Evolutionary conservation across 805 yeast genomes (phyloP).

Genomic region (Candida manassasensis): DNA sequence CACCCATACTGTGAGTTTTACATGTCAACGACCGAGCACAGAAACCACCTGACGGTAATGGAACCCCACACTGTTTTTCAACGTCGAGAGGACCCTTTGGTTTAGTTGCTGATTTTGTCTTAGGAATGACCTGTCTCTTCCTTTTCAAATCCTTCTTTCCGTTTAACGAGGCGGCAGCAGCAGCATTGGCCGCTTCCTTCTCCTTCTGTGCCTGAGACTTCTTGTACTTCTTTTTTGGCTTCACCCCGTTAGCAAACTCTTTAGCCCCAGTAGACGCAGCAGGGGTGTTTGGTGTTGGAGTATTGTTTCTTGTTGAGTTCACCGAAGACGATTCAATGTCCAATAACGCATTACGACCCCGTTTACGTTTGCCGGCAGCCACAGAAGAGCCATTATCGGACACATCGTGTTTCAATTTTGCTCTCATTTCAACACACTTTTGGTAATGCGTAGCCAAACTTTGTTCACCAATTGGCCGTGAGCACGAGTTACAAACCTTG

Average conservation of each 20-base stretch:
- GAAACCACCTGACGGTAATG: slow-evolving; percentile 86
- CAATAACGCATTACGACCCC: slow-evolving; percentile 23
- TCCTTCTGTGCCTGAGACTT: slow-evolving; percentile 41
- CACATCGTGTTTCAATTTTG: slow-evolving; percentile 21
- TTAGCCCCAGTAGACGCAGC: slow-evolving; percentile 6
- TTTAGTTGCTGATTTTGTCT: slow-evolving; percentile 44
- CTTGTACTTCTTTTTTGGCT: slow-evolving; percentile 41
- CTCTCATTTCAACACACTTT: slow-evolving; percentile 38
- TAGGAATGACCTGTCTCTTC: slow-evolving; percentile 31
- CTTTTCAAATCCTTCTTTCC: slow-evolving; percentile 13
- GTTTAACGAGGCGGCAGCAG: slow-evolving; percentile 38
- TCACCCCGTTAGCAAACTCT: slow-evolving; percentile 12
- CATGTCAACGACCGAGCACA: slow-evolving; percentile 96
- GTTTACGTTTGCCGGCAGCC: slow-evolving; percentile 18
- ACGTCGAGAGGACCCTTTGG: slow-evolving; percentile 84
- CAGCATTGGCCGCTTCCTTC: slow-evolving; percentile 44
- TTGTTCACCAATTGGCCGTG: slow-evolving; percentile 37
- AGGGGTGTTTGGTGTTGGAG: slow-evolving; percentile 27
- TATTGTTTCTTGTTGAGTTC: slow-evolving; percentile 34
- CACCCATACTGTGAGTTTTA: slow-evolving; percentile 98
- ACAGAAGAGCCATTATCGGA: slow-evolving; percentile 11
- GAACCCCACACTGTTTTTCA: slow-evolving; percentile 94
- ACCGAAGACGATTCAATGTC: slow-evolving; percentile 36
- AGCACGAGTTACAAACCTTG: slow-evolving; percentile 36
- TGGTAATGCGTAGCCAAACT: slow-evolving; percentile 27